These are phyloP conservation scores for Alternaria sp. DNA, from an alignment of 2,329 filamentous ascomycete species.

Conservation along the genomic window DNA sequence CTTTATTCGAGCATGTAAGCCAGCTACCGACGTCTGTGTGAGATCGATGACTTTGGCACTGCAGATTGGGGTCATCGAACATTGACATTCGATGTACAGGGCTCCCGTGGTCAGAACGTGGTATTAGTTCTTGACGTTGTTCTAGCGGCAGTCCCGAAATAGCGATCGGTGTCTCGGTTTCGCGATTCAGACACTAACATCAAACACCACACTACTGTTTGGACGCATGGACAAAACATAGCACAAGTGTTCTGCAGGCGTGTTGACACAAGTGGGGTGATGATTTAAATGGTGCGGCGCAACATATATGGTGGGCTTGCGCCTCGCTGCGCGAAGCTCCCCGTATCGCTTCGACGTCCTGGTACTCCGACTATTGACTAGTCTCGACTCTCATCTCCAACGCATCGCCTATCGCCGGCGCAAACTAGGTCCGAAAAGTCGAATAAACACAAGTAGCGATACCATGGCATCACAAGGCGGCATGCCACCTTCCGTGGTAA, in stretches of 20 bases:
- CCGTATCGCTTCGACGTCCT: neutral
- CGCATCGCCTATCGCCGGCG: neutral
- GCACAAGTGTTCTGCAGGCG: constrained; percentile 3
- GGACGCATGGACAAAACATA: constrained; percentile 14
- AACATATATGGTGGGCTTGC: constrained; percentile 17
- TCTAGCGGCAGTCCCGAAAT: constrained; percentile 11
- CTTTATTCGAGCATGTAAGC: neutral
- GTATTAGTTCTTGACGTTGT: neutral
- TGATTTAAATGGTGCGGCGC: constrained; percentile 6
- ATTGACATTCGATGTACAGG: neutral
- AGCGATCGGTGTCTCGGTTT: constrained; percentile 18
- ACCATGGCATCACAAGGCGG: constrained; percentile 20
- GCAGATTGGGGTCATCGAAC: neutral
- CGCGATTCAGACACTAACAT: constrained; percentile 13
- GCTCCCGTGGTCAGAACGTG: neutral
- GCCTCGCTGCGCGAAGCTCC: constrained; percentile 5
- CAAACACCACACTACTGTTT: constrained; percentile 16
- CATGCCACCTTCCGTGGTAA: constrained; percentile 23
- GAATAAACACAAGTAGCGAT: neutral
- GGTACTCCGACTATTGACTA: neutral
- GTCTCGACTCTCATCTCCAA: neutral
- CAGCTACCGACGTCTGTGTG: neutral
- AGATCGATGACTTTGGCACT: neutral
- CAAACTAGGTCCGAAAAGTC: neutral
- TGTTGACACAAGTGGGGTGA: constrained; percentile 4